Evolutionary conservation across 1,284 basidiomycete genomes (phyloP).

Genomic region (Rhodotorula sp.): DNA sequence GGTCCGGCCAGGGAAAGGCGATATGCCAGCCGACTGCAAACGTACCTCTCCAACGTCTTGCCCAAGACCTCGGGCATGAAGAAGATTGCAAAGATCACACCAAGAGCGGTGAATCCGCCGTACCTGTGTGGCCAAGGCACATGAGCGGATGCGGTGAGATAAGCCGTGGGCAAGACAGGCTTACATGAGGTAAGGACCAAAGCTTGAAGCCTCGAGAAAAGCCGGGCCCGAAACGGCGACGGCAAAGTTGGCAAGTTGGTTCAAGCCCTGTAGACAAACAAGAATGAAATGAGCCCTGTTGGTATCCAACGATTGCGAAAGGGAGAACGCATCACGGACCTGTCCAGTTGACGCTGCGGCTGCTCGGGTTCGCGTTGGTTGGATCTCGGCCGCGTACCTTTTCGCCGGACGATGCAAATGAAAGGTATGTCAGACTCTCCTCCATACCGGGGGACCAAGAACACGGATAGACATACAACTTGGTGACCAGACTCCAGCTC

Average conservation of each 20-base stretch:
- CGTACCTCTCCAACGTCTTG: constrained; percentile 28
- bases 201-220: constrained; percentile 54
- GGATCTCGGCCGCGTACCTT: constrained; percentile 53
- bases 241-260: constrained; percentile 54
- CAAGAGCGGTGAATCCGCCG: constrained; percentile 18
- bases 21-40: not conserved
- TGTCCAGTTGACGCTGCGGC: constrained; percentile 52
- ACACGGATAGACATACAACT: constrained; percentile 1
- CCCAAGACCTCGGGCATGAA: constrained; percentile 25
- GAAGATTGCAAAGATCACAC: constrained; percentile 20
- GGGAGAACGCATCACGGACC: not conserved
- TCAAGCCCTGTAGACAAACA: not conserved
- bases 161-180: not conserved
- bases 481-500: constrained; percentile 18
- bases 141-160: too few species aligned
- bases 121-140: not conserved
- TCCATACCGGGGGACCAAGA: too few species aligned
- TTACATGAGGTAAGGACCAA: constrained; percentile 27
- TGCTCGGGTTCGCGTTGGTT: constrained; percentile 52
- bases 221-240: constrained; percentile 45
- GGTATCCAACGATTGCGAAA: too few species aligned
- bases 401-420: constrained; percentile 41
- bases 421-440: not conserved
- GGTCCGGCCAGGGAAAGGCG: too few species aligned
- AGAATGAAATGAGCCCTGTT: not conserved